phyloP scores from a whole-genome alignment of 148 eudicot genomes.

The Polygonum aviculare region DNA sequence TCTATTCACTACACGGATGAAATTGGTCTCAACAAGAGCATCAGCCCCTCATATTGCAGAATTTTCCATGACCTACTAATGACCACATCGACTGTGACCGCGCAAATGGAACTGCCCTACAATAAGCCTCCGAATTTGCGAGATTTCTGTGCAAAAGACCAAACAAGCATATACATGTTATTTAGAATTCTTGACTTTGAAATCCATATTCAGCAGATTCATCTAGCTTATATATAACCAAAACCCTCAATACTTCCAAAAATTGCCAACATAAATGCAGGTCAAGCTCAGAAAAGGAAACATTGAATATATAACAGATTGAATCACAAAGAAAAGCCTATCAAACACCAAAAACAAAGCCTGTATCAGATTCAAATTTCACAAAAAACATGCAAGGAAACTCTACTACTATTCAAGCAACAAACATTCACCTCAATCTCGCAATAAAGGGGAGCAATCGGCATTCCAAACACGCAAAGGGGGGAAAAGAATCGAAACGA shows the following conservation, averaged over 20 bases:
- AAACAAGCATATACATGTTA: neutral
- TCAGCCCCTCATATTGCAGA: slow-evolving; percentile 7
- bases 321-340: neutral
- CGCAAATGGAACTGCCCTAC: slow-evolving; percentile 17
- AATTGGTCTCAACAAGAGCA: slow-evolving; percentile 9
- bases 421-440: slow-evolving; percentile 5
- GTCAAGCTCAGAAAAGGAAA: neutral
- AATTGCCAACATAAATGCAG: neutral
- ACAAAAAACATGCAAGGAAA: neutral
- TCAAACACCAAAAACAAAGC: neutral
- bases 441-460: slow-evolving; percentile 13
- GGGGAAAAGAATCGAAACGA: neutral
- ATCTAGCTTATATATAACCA: neutral
- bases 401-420: neutral
- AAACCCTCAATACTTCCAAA: neutral
- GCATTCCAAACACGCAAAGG: slow-evolving; percentile 14
- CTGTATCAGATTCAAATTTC: neutral
- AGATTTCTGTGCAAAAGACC: slow-evolving; percentile 11
- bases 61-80: slow-evolving; percentile 14
- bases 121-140: neutral
- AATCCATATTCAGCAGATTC: slow-evolving; percentile 6
- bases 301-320: neutral
- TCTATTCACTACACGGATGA: neutral
- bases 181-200: neutral
- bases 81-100: slow-evolving; percentile 18